These are phyloP conservation scores for Pyrus betulifolia DNA, from an alignment of 306 rosid genomes.

Conservation along the genomic window DNA sequence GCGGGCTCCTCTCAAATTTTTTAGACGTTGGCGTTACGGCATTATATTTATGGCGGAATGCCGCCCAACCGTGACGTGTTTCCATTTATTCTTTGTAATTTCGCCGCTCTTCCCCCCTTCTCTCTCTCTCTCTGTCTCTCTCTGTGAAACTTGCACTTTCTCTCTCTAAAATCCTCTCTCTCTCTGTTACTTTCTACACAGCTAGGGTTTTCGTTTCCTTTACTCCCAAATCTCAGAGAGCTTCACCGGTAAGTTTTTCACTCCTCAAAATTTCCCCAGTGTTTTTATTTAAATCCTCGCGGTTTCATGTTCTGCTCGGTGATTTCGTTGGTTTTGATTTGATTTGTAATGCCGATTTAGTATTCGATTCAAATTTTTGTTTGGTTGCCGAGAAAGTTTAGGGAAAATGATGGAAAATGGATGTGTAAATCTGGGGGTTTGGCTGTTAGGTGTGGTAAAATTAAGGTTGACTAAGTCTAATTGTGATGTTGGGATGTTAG, in stretches of 20 bases:
- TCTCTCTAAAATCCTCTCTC: background rate
- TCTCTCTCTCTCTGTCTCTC: constrained; percentile 16
- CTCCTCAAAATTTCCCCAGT: background rate
- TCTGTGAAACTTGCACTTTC: constrained; percentile 4
- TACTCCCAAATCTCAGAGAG: constrained; percentile 35
- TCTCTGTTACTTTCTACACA: constrained; percentile 21
- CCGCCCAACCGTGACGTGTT: constrained; percentile 46
- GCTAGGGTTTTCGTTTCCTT: constrained; percentile 61
- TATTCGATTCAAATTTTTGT: background rate
- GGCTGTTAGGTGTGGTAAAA: constrained; percentile 15
- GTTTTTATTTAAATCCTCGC: constrained; percentile 10
- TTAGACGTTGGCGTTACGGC: constrained; percentile 43
- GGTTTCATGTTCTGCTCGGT: background rate
- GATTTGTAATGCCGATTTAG: constrained; percentile 17
- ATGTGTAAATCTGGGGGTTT: constrained; percentile 19
- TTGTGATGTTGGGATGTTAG: constrained; percentile 5
- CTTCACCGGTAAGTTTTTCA: constrained; percentile 44
- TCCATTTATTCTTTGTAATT: constrained; percentile 35
- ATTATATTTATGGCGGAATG: constrained; percentile 9
- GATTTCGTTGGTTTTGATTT: background rate
- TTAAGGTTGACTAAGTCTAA: constrained; percentile 10
- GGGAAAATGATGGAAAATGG: constrained; percentile 30
- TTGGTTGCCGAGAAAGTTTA: constrained; percentile 17
- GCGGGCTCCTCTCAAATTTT: background rate
- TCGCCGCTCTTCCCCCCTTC: constrained; percentile 28